phyloP scores from a whole-genome alignment of 2,329 filamentous ascomycete species.

The Alternaria consortialis region DNA sequence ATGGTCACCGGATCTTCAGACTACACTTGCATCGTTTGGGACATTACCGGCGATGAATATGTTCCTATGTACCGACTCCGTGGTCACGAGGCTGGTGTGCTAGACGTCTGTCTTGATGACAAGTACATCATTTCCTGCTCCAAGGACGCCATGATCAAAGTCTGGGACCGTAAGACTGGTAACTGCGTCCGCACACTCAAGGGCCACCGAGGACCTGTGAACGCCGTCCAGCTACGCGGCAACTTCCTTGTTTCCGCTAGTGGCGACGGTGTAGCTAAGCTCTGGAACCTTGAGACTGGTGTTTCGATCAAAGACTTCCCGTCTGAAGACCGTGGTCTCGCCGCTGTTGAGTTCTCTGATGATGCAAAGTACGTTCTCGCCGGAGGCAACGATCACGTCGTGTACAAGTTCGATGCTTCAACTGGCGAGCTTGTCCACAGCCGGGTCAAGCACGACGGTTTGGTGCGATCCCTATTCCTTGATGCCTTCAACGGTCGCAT shows the following conservation, averaged over 20 bases:
- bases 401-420: slow-evolving; percentile 94
- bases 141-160: slow-evolving; percentile 92
- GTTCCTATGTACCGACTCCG: slow-evolving; percentile 77
- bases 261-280: slow-evolving; percentile 89
- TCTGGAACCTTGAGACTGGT: slow-evolving; percentile 94
- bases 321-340: slow-evolving; percentile 90
- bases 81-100: slow-evolving; percentile 84
- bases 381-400: slow-evolving; percentile 93
- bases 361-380: slow-evolving; percentile 93
- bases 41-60: slow-evolving; percentile 73
- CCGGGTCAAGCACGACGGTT: slow-evolving; percentile 81
- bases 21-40: slow-evolving; percentile 89
- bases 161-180: slow-evolving; percentile 89
- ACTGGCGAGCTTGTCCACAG: slow-evolving; percentile 84
- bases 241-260: slow-evolving; percentile 93
- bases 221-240: slow-evolving; percentile 92
- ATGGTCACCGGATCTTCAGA: slow-evolving; percentile 96
- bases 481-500: slow-evolving; percentile 87
- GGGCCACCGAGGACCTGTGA: slow-evolving; percentile 91
- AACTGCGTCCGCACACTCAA: slow-evolving; percentile 78
- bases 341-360: slow-evolving; percentile 94
- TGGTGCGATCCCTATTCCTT: slow-evolving; percentile 90
- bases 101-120: slow-evolving; percentile 92
- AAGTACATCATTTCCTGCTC: slow-evolving; percentile 96
- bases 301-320: slow-evolving; percentile 89